A percentile compares a stretch with the other conserved stretches of the same genome.
Conservation (phyloP, 805 yeast species). For the Saccharomycopsis fibuligera region DNA sequence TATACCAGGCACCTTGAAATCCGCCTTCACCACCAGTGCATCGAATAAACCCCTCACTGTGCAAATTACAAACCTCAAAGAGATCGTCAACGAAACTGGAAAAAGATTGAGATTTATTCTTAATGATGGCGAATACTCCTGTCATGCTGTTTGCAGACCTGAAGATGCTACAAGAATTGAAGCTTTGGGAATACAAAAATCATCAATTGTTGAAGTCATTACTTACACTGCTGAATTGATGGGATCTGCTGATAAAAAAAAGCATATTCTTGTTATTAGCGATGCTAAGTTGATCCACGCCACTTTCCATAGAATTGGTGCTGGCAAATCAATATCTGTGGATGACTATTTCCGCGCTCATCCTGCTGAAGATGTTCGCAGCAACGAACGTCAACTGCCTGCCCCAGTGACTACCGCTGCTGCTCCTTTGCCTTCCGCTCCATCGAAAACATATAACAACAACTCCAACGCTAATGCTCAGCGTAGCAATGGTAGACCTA, state of each 20-base stretch:
- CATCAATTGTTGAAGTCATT: conserved; percentile 35
- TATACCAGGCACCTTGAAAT: conserved; percentile 14
- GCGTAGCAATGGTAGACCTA: neutral
- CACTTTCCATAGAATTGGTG: conserved; percentile 24
- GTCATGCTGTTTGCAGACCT: conserved; percentile 50
- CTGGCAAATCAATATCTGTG: conserved; percentile 36
- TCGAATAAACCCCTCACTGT: conserved; percentile 25
- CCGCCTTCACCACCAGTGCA: neutral
- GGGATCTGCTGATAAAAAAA: conserved; percentile 27
- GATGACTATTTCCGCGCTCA: conserved; percentile 55
- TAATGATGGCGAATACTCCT: conserved; percentile 45
- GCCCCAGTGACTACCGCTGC: conserved; percentile 16
- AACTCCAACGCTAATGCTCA: neutral
- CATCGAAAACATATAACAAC: conserved; percentile 15
- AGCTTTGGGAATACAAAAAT: conserved; percentile 40
- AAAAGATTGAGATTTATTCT: conserved; percentile 41
- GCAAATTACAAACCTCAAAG: conserved; percentile 32
- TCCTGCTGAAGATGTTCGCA: conserved; percentile 44
- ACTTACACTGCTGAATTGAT: conserved; percentile 37
- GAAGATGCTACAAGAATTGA: conserved; percentile 38
- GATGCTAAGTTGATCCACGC: conserved; percentile 7
- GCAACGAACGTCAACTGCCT: conserved; percentile 11
- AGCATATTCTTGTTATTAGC: conserved; percentile 26
- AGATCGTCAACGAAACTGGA: conserved; percentile 35
- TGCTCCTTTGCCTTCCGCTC: conserved; percentile 21